phyloP scores from a whole-genome alignment of 1,139 yeast genomes.

The Geotrichum carabidarum region DNA sequence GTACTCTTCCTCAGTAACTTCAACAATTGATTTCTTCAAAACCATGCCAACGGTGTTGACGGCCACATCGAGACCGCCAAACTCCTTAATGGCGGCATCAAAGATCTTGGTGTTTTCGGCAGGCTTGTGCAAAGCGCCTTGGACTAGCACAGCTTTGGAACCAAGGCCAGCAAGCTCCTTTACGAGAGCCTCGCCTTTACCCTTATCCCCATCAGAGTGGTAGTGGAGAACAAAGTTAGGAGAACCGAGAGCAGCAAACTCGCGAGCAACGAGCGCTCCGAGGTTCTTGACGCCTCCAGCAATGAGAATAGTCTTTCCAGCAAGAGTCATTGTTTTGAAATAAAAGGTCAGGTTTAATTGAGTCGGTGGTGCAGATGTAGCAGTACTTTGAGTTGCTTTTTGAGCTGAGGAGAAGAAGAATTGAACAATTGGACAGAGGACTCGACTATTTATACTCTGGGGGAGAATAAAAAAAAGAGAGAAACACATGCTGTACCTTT shows the following conservation, averaged over 20 bases:
- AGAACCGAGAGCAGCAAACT: constrained; percentile 52
- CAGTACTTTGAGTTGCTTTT: not conserved
- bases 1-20: constrained; percentile 50
- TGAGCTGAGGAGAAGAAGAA: not conserved
- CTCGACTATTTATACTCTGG: no score
- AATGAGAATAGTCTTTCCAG: constrained; percentile 52
- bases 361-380: not conserved
- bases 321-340: constrained; percentile 8
- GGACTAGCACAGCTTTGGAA: constrained; percentile 44
- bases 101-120: constrained; percentile 45
- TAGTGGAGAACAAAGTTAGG: constrained; percentile 51
- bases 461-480: no score
- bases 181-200: constrained; percentile 43
- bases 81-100: constrained; percentile 41
- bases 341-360: not conserved
- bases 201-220: constrained; percentile 44
- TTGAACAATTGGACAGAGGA: not conserved
- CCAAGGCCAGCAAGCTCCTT: constrained; percentile 39
- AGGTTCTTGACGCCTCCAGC: constrained; percentile 66
- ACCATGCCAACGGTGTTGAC: constrained; percentile 64
- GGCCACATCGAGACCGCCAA: constrained; percentile 55
- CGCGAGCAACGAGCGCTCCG: constrained; percentile 55
- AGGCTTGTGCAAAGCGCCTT: constrained; percentile 46
- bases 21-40: constrained; percentile 53
- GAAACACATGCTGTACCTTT: no score